These are phyloP conservation scores for Nymphaea colorata DNA, from an alignment of 164 flowering plant genomes.

Conservation along the genomic window DNA sequence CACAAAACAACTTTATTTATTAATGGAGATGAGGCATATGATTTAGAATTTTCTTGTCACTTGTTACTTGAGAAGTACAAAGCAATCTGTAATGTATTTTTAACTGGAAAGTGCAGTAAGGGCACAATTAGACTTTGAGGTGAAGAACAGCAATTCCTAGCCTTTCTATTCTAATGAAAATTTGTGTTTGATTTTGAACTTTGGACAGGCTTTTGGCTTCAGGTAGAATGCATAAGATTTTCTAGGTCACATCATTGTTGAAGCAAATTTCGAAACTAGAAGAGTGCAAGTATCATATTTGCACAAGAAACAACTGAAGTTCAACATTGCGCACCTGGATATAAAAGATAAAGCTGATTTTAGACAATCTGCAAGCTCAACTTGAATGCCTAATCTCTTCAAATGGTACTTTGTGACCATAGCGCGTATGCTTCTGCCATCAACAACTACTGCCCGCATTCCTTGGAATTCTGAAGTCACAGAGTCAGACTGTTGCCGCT, in stretches of 20 bases:
- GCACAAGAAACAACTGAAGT: conserved; percentile 19
- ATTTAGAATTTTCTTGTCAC: too few species aligned
- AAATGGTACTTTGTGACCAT: conserved; percentile 83
- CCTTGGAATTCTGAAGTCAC: conserved; percentile 46
- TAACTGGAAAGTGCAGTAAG: too few species aligned
- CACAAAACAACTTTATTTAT: too few species aligned
- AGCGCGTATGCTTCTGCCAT: conserved; percentile 59
- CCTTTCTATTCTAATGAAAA: too few species aligned
- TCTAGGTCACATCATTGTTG: not conserved
- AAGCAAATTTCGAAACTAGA: not conserved
- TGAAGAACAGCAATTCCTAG: too few species aligned
- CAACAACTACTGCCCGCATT: conserved; percentile 58
- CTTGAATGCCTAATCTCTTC: conserved; percentile 59
- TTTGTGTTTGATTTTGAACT: too few species aligned
- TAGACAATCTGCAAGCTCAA: conserved; percentile 25
- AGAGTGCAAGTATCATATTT: not conserved
- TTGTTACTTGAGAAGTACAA: too few species aligned
- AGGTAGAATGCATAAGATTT: not conserved
- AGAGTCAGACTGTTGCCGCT: conserved; percentile 25
- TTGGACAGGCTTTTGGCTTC: too few species aligned
- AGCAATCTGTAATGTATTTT: too few species aligned
- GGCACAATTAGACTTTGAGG: too few species aligned
- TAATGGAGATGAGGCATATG: too few species aligned
- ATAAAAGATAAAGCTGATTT: conserved; percentile 31
- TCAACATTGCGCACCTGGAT: conserved; percentile 10